Evolutionary conservation across 768 basidiomycete genomes (phyloP).

Genomic region (Xerocomellus dryophilus): DNA sequence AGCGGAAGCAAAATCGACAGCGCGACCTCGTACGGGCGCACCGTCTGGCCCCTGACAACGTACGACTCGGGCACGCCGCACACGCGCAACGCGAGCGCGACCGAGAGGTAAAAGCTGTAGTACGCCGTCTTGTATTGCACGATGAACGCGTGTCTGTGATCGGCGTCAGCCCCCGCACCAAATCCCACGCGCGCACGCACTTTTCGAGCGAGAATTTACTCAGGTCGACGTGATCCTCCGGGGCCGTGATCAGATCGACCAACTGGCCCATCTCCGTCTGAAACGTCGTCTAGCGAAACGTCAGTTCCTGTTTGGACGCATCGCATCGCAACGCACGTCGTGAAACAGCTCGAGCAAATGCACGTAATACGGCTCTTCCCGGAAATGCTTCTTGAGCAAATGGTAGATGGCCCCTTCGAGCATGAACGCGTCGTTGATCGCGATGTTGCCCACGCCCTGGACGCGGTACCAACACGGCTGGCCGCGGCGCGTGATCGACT

Average conservation of each 20-base stretch:
- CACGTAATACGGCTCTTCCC: conserved; percentile 74
- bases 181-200: too few relatives aligned
- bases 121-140: conserved; percentile 97
- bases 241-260: conserved; percentile 93
- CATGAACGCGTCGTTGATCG: conserved; percentile 97
- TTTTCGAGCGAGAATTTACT: conserved; percentile 82
- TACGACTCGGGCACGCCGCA: conserved; percentile 57
- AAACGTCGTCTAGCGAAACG: conserved; percentile 72
- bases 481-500: conserved; percentile 86
- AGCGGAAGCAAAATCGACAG: conserved; percentile 82
- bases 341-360: conserved; percentile 91
- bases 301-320: too few relatives aligned
- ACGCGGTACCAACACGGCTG: conserved; percentile 94
- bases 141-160: conserved; percentile 76
- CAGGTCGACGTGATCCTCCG: conserved; percentile 86
- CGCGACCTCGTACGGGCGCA: conserved; percentile 68
- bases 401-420: conserved; percentile 92
- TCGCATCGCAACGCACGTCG: too few relatives aligned
- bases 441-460: conserved; percentile 63
- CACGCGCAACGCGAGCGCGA: conserved; percentile 89
- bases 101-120: conserved; percentile 98
- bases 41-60: conserved; percentile 36
- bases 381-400: conserved; percentile 85
- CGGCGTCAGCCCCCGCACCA: too few relatives aligned
- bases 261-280: conserved; percentile 97